Conservation (phyloP, 176 grass and related monocot genomes). For the Rhynchospora breviuscula region DNA sequence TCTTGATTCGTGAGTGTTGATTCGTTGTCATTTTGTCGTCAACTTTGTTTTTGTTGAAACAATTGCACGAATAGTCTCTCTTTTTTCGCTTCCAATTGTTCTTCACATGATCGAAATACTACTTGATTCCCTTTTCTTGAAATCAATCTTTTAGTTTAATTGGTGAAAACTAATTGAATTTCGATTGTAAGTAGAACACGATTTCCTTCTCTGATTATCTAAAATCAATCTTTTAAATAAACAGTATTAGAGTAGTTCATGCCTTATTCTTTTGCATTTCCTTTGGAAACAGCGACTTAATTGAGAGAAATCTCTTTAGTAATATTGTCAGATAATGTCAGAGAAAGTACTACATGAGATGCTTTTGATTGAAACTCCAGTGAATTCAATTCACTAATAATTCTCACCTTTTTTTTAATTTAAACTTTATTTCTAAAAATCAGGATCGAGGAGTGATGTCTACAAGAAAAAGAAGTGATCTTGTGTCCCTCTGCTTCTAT, state of each 20-base stretch:
- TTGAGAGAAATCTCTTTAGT: neutral
- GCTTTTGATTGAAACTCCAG: constrained; percentile 1
- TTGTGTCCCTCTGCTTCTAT: constrained; percentile 17
- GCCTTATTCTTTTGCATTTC: neutral
- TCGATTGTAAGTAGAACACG: neutral
- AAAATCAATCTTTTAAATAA: neutral
- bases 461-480: too few species aligned
- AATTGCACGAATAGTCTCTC: neutral
- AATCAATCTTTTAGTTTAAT: neutral
- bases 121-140: neutral
- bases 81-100: neutral
- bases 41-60: neutral
- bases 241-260: neutral
- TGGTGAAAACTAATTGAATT: neutral
- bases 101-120: neutral
- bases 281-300: neutral
- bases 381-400: neutral
- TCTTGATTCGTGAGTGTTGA: too few species aligned
- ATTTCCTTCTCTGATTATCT: neutral
- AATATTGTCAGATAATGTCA: too few species aligned
- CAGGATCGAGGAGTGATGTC: neutral
- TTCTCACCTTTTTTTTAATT: neutral
- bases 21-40: neutral
- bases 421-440: neutral
- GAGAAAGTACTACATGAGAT: neutral